A percentile compares a stretch with the other conserved stretches of the same genome.
Conservation (phyloP, 352 stramenopile species). For the Phytophthora macrochlamydospora region DNA sequence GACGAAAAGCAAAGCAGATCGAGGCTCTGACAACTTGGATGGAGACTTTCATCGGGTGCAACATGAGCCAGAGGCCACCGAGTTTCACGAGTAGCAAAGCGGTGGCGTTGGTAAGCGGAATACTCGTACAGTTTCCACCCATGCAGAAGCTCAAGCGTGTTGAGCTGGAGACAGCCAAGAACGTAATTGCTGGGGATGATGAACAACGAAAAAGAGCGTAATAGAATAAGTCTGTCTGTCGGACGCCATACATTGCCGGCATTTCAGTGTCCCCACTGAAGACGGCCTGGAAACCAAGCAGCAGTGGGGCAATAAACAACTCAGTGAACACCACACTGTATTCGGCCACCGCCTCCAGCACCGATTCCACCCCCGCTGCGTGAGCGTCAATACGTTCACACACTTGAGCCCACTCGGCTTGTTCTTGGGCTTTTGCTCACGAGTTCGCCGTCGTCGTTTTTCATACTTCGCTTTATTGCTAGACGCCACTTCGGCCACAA, state of each 20-base stretch:
- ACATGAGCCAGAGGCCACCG: conserved; percentile 92
- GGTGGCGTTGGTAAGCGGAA: conserved; percentile 95
- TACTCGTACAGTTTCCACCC: conserved; percentile 99
- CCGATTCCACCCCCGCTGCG: conserved; percentile 92
- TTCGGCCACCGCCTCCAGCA: conserved; percentile 90
- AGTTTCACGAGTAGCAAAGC: conserved; percentile 93
- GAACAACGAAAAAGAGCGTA: conserved; percentile 95
- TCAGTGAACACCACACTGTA: conserved; percentile 93
- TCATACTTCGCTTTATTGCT: conserved; percentile 78
- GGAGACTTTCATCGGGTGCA: conserved; percentile 90
- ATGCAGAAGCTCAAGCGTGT: conserved; percentile 95
- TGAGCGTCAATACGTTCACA: conserved; percentile 96
- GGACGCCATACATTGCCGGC: conserved; percentile 92
- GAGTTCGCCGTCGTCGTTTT: conserved; percentile 77
- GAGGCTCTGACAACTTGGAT: conserved; percentile 92
- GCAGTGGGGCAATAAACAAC: conserved; percentile 84
- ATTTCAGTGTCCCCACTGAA: conserved; percentile 93
- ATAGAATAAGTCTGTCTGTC: conserved; percentile 94
- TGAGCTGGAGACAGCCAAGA: conserved; percentile 95
- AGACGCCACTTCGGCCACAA: conserved; percentile 94
- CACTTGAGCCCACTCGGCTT: conserved; percentile 91
- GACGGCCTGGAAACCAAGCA: conserved; percentile 90
- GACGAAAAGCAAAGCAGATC: conserved; percentile 97
- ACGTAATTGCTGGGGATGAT: conserved; percentile 95
- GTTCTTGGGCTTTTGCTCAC: conserved; percentile 92